These are phyloP conservation scores for Cladosporium sphaerospermum DNA, from an alignment of 2,329 filamentous ascomycete species.

Conservation along the genomic window DNA sequence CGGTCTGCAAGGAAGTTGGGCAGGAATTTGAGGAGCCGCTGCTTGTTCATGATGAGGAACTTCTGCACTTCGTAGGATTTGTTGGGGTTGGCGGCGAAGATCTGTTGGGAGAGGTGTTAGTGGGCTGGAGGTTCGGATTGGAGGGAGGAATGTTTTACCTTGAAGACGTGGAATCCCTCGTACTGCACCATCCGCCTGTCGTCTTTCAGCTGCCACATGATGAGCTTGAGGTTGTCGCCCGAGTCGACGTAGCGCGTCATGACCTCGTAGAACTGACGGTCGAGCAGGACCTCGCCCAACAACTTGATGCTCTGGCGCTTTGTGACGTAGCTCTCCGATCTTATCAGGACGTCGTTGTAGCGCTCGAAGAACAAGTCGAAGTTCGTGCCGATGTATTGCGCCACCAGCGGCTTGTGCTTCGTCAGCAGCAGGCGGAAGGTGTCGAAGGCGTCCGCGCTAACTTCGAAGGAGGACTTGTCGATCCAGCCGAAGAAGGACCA, in stretches of 20 bases:
- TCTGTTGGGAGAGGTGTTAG: slow-evolving; percentile 39
- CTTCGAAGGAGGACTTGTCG: slow-evolving; percentile 91
- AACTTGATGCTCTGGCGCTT: slow-evolving; percentile 98
- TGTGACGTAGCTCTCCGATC: slow-evolving; percentile 93
- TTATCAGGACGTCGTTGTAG: slow-evolving; percentile 82
- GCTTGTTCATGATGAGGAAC: slow-evolving; percentile 92
- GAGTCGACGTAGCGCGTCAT: slow-evolving; percentile 97
- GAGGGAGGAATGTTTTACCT: slow-evolving; percentile 42
- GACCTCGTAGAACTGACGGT: slow-evolving; percentile 92
- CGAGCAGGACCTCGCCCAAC: slow-evolving; percentile 86
- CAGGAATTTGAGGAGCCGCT: slow-evolving; percentile 81
- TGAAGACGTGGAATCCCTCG: slow-evolving; percentile 98
- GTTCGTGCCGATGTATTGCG: slow-evolving; percentile 79
- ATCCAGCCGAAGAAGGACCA: slow-evolving; percentile 98
- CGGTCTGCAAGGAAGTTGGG: slow-evolving; percentile 89
- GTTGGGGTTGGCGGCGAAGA: slow-evolving; percentile 97
- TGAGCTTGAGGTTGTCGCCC: slow-evolving; percentile 92
- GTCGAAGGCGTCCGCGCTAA: slow-evolving; percentile 94
- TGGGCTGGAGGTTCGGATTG: slow-evolving; percentile 7
- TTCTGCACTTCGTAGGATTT: slow-evolving; percentile 95
- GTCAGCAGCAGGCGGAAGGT: slow-evolving; percentile 94
- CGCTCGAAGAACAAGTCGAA: slow-evolving; percentile 88
- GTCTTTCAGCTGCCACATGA: slow-evolving; percentile 94
- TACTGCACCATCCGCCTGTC: slow-evolving; percentile 99
- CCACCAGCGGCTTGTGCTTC: slow-evolving; percentile 85